These are phyloP conservation scores for Ophiostoma sp. DNA, from an alignment of 2,329 filamentous ascomycete genomes.

Conservation along the genomic window DNA sequence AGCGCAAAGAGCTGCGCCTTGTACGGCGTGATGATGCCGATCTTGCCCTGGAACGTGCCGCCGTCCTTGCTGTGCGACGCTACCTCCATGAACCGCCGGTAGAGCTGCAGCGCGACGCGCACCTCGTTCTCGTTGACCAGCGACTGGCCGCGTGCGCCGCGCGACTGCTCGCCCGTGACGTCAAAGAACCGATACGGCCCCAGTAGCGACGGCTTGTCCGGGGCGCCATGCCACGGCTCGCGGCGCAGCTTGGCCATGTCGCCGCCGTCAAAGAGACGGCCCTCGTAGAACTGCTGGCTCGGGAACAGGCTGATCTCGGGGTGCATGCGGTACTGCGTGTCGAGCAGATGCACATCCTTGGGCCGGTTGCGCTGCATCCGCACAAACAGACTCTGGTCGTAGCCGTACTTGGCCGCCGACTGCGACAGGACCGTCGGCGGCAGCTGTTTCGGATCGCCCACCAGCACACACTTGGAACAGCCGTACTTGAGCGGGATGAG, in stretches of 20 bases:
- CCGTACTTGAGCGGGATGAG: constrained; percentile 97
- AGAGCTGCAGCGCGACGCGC: constrained; percentile 78
- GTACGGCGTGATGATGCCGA: constrained; percentile 97
- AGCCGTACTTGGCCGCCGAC: constrained; percentile 85
- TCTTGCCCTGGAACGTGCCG: constrained; percentile 51
- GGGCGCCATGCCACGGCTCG: constrained; percentile 70
- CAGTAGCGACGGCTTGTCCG: constrained; percentile 58
- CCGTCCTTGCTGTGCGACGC: too few relatives aligned
- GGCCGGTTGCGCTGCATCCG: constrained; percentile 94
- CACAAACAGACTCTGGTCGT: constrained; percentile 96
- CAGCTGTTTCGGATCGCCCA: constrained; percentile 95
- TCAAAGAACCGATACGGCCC: constrained; percentile 97
- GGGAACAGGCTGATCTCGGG: constrained; percentile 92
- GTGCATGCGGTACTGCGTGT: constrained; percentile 98
- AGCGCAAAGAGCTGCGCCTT: constrained; percentile 85
- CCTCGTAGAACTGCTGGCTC: constrained; percentile 87
- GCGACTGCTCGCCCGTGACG: constrained; percentile 79
- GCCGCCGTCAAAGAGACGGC: constrained; percentile 74
- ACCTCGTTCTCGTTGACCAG: constrained; percentile 85
- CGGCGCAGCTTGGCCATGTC: constrained; percentile 72
- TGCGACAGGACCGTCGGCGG: constrained; percentile 94
- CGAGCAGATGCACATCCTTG: constrained; percentile 83
- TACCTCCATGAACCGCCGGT: constrained; percentile 59
- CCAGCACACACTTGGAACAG: constrained; percentile 91
- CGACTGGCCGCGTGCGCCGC: constrained; percentile 77